phyloP scores from a whole-genome alignment of 805 yeast genomes.

The Myxozyma neotropica region DNA sequence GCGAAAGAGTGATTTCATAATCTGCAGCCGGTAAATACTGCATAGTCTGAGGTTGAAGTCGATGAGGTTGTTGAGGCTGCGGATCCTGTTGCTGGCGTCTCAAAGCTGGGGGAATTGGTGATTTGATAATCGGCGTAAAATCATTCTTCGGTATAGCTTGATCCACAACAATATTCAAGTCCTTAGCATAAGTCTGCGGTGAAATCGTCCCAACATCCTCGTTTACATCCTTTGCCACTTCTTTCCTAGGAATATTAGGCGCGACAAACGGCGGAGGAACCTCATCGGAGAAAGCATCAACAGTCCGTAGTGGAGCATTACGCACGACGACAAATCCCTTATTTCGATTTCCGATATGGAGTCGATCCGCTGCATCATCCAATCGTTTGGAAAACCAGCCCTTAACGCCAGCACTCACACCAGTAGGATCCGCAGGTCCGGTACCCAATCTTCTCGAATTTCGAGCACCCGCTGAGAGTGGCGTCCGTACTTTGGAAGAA shows the following conservation, averaged over 20 bases:
- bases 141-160: constrained; percentile 26
- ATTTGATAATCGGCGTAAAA: constrained; percentile 29
- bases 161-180: constrained; percentile 15
- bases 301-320: constrained; percentile 30
- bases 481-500: constrained; percentile 22
- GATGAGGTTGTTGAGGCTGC: constrained; percentile 1
- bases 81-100: constrained; percentile 22
- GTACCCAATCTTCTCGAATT: constrained; percentile 34
- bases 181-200: background rate
- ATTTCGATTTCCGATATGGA: constrained; percentile 10
- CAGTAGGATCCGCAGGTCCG: constrained; percentile 38
- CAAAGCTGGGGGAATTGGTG: constrained; percentile 30
- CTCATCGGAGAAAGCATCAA: background rate
- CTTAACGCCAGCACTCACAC: constrained; percentile 36
- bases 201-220: background rate
- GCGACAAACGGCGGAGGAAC: background rate
- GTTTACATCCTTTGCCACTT: background rate
- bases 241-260: too few relatives aligned
- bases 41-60: background rate
- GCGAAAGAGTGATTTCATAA: background rate
- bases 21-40: background rate
- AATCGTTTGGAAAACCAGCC: constrained; percentile 33
- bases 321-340: constrained; percentile 37
- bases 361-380: constrained; percentile 14
- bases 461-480: constrained; percentile 29